Base-by-base conservation (phyloP, 108 stramenopile genomes). In the Nitzschia sp. region DNA sequence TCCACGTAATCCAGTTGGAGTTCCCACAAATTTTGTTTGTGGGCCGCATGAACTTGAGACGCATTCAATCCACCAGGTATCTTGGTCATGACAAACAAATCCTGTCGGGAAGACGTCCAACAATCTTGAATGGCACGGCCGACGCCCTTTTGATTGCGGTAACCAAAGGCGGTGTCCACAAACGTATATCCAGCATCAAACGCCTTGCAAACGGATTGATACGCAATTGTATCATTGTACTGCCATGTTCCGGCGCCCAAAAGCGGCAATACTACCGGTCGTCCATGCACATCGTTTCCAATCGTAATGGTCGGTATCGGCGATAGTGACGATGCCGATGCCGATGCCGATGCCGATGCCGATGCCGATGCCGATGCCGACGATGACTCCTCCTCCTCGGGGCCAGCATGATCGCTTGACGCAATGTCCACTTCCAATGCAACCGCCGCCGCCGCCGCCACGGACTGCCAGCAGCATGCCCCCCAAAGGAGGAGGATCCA, bases 1-100 rank as follows among this genome's bases (percentile, higher is more conserved):
- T 85, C 84, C 25, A 85, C 84, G 56, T 85, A 81, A 16, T 81
- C 84, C 50, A 85, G 38, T 25, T 66, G 47, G 15, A 85, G 68
- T 45, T 81, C 69, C 9, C 57, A 16, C 55, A 85, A 59, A 52
- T 85, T 85, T 56, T 72, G 59, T 21, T 60, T 19, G 41, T 85
- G 84, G 17, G 74, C 46, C 0, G 52, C 77, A 27, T 55, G 53
- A 3, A 67, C 68, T 63, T 80, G 62, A n/a, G 48, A 60, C 0
- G 59, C 25, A 29, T 62, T 71, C 17, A 81, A 47, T 29, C 84
- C 84, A 65, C 84, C 84, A 16, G 84, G 84, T 36, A 85, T 69
- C 52, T 85, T 85, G 48, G 84, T 85, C 80, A 85, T 74, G 67
- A 85, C 80, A 62, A 85, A 85, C 26, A 85, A 48, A 34, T 85